These are phyloP conservation scores for Plasmodium fragile DNA, from an alignment of 169 alveolate genomes.

Conservation along the genomic window DNA sequence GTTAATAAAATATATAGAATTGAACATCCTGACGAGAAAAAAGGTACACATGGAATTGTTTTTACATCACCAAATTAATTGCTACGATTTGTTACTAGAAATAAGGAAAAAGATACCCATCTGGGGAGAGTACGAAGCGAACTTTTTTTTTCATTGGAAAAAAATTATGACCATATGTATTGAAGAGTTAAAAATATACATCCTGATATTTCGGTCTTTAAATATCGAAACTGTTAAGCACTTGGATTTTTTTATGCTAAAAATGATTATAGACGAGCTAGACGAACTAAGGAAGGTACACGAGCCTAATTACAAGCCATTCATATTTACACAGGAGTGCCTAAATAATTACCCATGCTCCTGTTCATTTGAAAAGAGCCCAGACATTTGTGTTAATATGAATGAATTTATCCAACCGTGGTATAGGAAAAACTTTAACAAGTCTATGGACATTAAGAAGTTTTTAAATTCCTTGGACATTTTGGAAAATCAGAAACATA, in stretches of 20 bases:
- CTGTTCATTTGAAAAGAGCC: neutral
- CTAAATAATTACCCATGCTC: conserved; percentile 7
- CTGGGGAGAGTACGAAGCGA: conserved; percentile 85
- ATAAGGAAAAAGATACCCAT: conserved; percentile 82
- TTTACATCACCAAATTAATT: conserved; percentile 77
- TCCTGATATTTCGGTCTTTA: conserved; percentile 45
- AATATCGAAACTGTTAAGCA: conserved; percentile 35
- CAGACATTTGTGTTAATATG: conserved; percentile 46
- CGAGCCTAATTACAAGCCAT: conserved; percentile 42
- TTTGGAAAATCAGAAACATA: conserved; percentile 53
- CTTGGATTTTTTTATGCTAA: conserved; percentile 34
- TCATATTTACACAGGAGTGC: conserved; percentile 32
- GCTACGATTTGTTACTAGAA: conserved; percentile 85
- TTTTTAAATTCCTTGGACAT: conserved; percentile 60
- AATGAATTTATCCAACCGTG: conserved; percentile 51
- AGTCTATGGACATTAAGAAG: conserved; percentile 59
- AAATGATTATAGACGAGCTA: conserved; percentile 49
- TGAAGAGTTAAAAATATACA: conserved; percentile 66
- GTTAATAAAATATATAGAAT: conserved; percentile 6
- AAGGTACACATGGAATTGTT: conserved; percentile 59
- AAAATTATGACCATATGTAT: conserved; percentile 75
- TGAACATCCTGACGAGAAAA: conserved; percentile 24
- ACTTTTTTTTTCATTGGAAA: conserved; percentile 84
- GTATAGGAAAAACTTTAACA: conserved; percentile 37
- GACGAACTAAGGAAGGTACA: conserved; percentile 72